Evolutionary conservation across 257 asterid genomes (phyloP), one percentile per base, ranked within the genome.

Genomic region (Solanum phureja): DNA sequence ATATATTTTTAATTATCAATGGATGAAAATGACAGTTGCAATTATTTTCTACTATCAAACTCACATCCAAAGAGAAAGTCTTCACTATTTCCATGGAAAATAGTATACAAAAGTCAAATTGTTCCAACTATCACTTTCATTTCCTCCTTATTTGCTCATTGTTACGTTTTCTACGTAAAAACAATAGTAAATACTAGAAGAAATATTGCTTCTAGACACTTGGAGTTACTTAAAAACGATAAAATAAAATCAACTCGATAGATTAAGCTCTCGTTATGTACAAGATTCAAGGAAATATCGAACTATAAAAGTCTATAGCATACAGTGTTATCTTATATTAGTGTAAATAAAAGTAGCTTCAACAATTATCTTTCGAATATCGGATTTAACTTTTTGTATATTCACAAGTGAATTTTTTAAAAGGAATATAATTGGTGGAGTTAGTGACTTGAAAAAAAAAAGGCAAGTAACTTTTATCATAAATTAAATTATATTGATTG

Each of bases 201-300:
- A 42, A 40, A 24, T 38, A 76, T 77, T 77, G 84, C 84, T 77
- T 77, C 84, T 77, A 77, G 58, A 76, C 11, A 76, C 83, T 11
- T 74, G 31, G 6, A 74, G 33, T 23, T 13, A 10, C 71, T n/a
- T 58, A 3, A 21, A 58, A 58, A 58, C 0, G 8, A 52, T 14
- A 52, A 58, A 58, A 58, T 19, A 58, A 58, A n/a, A 24, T 4
- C 7, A 62, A 1, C 14, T 11, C 3, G 1, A 11, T n/a, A 0
- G 1, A 62, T 11, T 62, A n/a, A 62, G 5, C 3, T 62, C 3
- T n/a, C 2, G 6, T 8, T 21, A 21, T 58, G 24, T 3, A 0
- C 68, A 8, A 0, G 5, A 4, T 58, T 3, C 24, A 1, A 58
- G 11, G 12, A 58, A 58, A 8, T 0, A 1, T 3, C 5, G 4